Evolutionary conservation across 2,329 filamentous ascomycete species (phyloP).

Genomic region (Ascochyta lentis): DNA sequence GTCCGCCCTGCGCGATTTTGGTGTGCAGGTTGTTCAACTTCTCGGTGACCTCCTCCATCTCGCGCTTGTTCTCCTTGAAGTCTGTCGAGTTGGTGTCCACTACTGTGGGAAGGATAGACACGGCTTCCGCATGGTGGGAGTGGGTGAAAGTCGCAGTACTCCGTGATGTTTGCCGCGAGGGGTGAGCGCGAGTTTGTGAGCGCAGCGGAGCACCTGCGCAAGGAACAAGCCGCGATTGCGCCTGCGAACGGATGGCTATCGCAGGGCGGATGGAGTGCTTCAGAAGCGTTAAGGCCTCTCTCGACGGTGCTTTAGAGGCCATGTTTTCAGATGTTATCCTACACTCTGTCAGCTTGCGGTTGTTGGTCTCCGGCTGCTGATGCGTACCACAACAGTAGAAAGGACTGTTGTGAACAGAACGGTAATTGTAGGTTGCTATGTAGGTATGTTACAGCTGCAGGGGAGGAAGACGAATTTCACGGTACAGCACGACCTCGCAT

Average conservation of each 20-base stretch:
- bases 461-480: constrained; percentile 8
- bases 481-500: constrained; percentile 2
- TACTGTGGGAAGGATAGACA: constrained; percentile 77
- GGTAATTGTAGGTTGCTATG: not conserved
- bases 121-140: constrained; percentile 79
- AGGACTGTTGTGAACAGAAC: not conserved
- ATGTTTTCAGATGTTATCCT: constrained; percentile 29
- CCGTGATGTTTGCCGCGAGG: constrained; percentile 21
- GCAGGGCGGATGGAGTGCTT: constrained; percentile 39
- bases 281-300: constrained; percentile 44
- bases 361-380: not conserved
- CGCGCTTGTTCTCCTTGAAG: constrained; percentile 79
- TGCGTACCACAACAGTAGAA: constrained; percentile 3
- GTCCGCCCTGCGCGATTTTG: constrained; percentile 76
- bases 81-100: constrained; percentile 80
- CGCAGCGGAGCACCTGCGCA: constrained; percentile 21
- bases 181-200: constrained; percentile 21
- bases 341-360: constrained; percentile 13
- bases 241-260: constrained; percentile 27
- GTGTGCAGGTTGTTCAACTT: constrained; percentile 73
- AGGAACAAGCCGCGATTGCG: constrained; percentile 31
- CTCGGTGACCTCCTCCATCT: constrained; percentile 77
- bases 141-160: constrained; percentile 79
- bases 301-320: constrained; percentile 44
- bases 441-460: constrained; percentile 2